Evolutionary conservation across 768 basidiomycete species (phyloP).

Genomic region (Suillus luteus): DNA sequence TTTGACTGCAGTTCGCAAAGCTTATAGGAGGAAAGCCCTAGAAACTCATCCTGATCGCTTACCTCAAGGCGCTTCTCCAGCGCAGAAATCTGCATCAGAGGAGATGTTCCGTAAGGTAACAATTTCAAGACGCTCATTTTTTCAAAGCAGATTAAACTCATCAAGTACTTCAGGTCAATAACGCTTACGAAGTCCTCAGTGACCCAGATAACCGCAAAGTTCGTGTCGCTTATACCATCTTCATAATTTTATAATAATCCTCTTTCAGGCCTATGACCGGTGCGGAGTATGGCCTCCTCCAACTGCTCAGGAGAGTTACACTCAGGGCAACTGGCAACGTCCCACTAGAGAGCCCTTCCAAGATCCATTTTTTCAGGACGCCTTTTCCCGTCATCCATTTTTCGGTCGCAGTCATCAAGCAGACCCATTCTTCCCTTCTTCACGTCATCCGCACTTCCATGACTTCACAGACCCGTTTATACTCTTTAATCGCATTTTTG

Average conservation of each 20-base stretch:
- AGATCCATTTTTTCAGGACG: slow-evolving; percentile 21
- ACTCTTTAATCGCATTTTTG: slow-evolving; percentile 73
- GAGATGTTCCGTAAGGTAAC: slow-evolving; percentile 53
- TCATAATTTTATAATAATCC: slow-evolving; percentile 8
- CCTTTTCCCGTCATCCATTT: slow-evolving; percentile 26
- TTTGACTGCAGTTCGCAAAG: slow-evolving; percentile 59
- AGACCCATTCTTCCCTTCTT: slow-evolving; percentile 30
- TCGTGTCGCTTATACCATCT: slow-evolving; percentile 18
- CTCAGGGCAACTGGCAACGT: slow-evolving; percentile 17
- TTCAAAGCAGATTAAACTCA: slow-evolving; percentile 18
- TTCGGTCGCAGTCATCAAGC: slow-evolving; percentile 26
- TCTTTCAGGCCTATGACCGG: slow-evolving; percentile 60
- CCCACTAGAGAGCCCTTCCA: slow-evolving; percentile 21
- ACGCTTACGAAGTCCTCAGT: slow-evolving; percentile 75
- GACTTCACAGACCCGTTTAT: slow-evolving; percentile 75
- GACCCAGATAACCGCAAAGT: slow-evolving; percentile 62
- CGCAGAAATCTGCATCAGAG: slow-evolving; percentile 60
- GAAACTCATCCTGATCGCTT: slow-evolving; percentile 78
- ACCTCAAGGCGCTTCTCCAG: slow-evolving; percentile 51
- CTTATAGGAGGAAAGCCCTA: slow-evolving; percentile 74
- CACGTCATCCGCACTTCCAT: slow-evolving; percentile 17
- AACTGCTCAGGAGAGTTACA: slow-evolving; percentile 17
- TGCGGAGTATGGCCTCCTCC: slow-evolving; percentile 78
- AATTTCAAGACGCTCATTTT: slow-evolving; percentile 32
- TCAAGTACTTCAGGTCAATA: slow-evolving; percentile 53